Evolutionary conservation across 2,329 filamentous ascomycete species (phyloP).

Genomic region (Aspergillus neotritici): DNA sequence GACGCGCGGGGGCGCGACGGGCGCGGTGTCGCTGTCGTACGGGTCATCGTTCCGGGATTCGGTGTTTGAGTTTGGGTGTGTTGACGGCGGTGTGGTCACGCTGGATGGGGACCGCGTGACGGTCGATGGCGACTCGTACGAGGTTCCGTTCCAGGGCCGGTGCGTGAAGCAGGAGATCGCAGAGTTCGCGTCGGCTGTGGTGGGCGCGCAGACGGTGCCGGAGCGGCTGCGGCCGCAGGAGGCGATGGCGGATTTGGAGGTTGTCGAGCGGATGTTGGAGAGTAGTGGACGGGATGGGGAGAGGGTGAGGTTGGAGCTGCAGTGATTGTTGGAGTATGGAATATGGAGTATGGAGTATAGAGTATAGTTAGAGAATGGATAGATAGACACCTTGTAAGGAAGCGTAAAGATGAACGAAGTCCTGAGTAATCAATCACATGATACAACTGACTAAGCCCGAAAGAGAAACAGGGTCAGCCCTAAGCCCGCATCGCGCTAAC

Average conservation of each 20-base stretch:
- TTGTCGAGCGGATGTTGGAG: slow-evolving; percentile 36
- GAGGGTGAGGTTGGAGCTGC: slow-evolving; percentile 19
- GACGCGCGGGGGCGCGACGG: slow-evolving; percentile 45
- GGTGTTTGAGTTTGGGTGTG: slow-evolving; percentile 48
- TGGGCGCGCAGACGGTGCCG: slow-evolving; percentile 35
- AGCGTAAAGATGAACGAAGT: not conserved
- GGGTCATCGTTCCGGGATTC: slow-evolving; percentile 48
- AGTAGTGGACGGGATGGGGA: slow-evolving; percentile 29
- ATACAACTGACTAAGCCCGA: slow-evolving; percentile 14
- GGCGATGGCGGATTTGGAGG: slow-evolving; percentile 48
- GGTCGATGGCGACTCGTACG: slow-evolving; percentile 33
- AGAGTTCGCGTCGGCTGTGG: slow-evolving; percentile 46
- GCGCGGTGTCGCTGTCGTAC: slow-evolving; percentile 48
- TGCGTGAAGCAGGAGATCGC: slow-evolving; percentile 50
- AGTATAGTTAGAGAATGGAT: too few relatives aligned
- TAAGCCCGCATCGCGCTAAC: slow-evolving; percentile 10
- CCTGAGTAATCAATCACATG: not conserved
- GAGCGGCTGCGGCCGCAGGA: slow-evolving; percentile 46
- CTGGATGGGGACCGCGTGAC: slow-evolving; percentile 35
- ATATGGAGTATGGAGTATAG: slow-evolving; percentile 13
- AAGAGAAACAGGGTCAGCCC: slow-evolving; percentile 6
- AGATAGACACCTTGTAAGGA: not conserved
- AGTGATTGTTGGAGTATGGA: slow-evolving; percentile 16
- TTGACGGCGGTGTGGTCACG: slow-evolving; percentile 49
- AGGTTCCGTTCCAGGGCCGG: slow-evolving; percentile 45